These are phyloP conservation scores for Fonsecaea monophora DNA, from an alignment of 2,329 filamentous ascomycete species.

Conservation along the genomic window DNA sequence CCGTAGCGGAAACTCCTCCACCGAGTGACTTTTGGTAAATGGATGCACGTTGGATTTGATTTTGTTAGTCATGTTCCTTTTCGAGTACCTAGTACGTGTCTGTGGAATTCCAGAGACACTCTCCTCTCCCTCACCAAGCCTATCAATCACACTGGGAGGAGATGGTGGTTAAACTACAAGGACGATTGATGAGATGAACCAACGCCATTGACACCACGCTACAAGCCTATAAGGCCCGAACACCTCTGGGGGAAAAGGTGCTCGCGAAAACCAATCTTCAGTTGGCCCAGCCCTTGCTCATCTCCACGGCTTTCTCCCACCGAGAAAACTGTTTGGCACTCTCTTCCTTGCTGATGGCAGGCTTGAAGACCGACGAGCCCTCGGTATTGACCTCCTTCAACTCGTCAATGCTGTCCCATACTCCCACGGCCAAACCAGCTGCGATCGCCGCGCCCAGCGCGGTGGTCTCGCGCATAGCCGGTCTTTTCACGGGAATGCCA, in stretches of 20 bases:
- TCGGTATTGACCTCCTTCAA: constrained; percentile 74
- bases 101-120: neutral
- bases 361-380: constrained; percentile 73
- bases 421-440: constrained; percentile 79
- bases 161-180: neutral
- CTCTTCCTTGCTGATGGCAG: constrained; percentile 65
- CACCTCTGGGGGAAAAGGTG: neutral
- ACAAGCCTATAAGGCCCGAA: neutral
- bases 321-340: constrained; percentile 69
- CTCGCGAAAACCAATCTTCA: neutral
- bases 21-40: no score
- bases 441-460: constrained; percentile 87
- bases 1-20: no score
- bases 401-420: constrained; percentile 79
- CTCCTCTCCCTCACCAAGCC: neutral
- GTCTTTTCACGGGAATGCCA: constrained; percentile 81
- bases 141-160: neutral
- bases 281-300: constrained; percentile 59
- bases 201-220: constrained; percentile 5
- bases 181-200: neutral
- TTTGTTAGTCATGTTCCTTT: neutral
- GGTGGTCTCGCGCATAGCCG: constrained; percentile 88
- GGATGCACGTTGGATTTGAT: neutral
- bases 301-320: constrained; percentile 79
- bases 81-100: neutral